Conservation (phyloP, 2,329 filamentous ascomycete species). For the Penicillium digitatum region DNA sequence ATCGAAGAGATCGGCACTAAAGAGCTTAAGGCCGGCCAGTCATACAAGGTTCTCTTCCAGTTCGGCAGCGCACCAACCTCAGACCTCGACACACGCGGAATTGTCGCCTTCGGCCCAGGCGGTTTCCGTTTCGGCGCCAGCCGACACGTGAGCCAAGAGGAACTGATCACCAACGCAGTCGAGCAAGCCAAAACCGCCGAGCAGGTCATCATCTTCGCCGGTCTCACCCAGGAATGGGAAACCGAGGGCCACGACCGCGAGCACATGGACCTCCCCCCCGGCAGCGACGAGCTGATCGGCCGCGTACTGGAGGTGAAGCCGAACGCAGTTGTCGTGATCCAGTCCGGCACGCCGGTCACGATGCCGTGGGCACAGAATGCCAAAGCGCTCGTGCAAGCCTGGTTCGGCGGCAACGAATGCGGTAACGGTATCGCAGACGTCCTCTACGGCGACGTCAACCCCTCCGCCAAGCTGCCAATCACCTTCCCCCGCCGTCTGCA, state of each 20-base stretch:
- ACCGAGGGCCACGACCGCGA: constrained; percentile 64
- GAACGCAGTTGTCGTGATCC: constrained; percentile 68
- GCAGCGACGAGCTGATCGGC: constrained; percentile 57
- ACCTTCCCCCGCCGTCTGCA: constrained; percentile 65
- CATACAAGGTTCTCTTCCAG: constrained; percentile 57
- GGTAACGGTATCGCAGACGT: constrained; percentile 77
- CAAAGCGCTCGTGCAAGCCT: constrained; percentile 66
- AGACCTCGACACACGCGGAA: constrained; percentile 49
- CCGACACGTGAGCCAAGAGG: constrained; percentile 54
- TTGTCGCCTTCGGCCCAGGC: constrained; percentile 54
- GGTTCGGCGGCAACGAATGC: constrained; percentile 84
- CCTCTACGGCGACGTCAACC: constrained; percentile 69
- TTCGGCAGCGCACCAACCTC: constrained; percentile 59
- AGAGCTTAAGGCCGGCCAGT: constrained; percentile 56
- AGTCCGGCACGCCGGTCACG: constrained; percentile 67
- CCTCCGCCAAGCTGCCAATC: constrained; percentile 69
- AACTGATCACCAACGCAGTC: constrained; percentile 63
- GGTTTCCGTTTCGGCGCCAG: constrained; percentile 61
- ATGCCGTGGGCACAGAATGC: constrained; percentile 48
- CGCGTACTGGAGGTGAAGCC: constrained; percentile 64
- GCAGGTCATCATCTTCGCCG: constrained; percentile 73
- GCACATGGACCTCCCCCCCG: constrained; percentile 55
- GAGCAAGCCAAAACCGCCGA: constrained; percentile 65
- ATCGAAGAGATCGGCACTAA: constrained; percentile 60
- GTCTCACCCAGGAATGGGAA: constrained; percentile 78